phyloP scores from a whole-genome alignment of 2,329 filamentous ascomycete genomes.

The Fusarium virguliforme region DNA sequence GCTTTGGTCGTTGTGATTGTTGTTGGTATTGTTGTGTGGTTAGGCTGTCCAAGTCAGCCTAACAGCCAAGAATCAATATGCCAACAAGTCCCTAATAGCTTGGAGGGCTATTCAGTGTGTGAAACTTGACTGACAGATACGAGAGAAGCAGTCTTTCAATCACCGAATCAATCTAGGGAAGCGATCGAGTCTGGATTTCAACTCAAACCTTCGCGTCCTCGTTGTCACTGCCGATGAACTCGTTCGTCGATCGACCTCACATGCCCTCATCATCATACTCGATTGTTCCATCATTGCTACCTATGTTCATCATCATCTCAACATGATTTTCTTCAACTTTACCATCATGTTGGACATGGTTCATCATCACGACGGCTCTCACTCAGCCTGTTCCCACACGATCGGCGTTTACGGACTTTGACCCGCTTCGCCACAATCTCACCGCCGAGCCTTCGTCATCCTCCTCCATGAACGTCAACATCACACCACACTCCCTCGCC shows the following conservation, averaged over 20 bases:
- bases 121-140: background rate
- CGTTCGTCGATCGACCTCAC: background rate
- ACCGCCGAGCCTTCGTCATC: constrained; percentile 3
- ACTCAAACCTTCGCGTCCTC: background rate
- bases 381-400: constrained; percentile 1
- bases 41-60: background rate
- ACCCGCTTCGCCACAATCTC: constrained; percentile 24
- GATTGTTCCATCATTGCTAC: background rate
- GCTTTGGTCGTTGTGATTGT: background rate
- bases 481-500: background rate
- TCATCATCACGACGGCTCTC: background rate
- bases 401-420: constrained; percentile 43
- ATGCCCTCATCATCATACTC: background rate
- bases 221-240: background rate
- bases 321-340: background rate
- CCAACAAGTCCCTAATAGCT: background rate
- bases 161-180: background rate
- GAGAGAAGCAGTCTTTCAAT: background rate
- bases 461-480: background rate
- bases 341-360: background rate
- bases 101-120: background rate
- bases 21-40: constrained; percentile 1
- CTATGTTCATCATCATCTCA: background rate
- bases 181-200: background rate
- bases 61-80: background rate